Percentiles rank a stretch among this genome's conserved stretches.
Conservation (phyloP, 1,284 basidiomycete species). For the Hypsizygus ulmarius region DNA sequence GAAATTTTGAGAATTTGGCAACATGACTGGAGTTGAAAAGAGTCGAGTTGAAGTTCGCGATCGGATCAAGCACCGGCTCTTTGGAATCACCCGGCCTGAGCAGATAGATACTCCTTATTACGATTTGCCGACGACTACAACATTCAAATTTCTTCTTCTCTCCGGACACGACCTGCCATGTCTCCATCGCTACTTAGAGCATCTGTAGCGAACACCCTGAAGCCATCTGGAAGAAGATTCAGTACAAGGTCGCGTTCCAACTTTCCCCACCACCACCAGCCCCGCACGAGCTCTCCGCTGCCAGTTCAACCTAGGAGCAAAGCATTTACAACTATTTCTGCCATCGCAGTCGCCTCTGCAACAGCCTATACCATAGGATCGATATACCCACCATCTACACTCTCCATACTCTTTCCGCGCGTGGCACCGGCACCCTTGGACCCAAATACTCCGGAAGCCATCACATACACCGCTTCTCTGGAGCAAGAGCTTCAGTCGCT, state of each 20-base stretch:
- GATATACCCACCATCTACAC: constrained; percentile 21
- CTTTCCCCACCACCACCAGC: constrained; percentile 5
- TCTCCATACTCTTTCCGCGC: constrained; percentile 21
- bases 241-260: neutral
- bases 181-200: constrained; percentile 10
- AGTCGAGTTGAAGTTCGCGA: no score
- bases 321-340: constrained; percentile 24
- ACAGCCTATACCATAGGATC: constrained; percentile 20
- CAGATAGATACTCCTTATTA: no score
- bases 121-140: no score
- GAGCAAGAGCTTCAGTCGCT: constrained; percentile 72
- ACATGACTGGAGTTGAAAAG: neutral
- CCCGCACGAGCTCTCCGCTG: constrained; percentile 8
- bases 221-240: neutral
- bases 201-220: neutral
- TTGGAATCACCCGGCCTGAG: no score
- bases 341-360: constrained; percentile 24
- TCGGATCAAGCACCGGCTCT: no score
- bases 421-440: constrained; percentile 33
- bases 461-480: constrained; percentile 56
- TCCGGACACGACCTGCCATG: constrained; percentile 5
- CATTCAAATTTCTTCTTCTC: constrained; percentile 1
- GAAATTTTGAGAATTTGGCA: constrained; percentile 8
- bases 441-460: constrained; percentile 59
- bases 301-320: constrained; percentile 17